Base-by-base conservation (phyloP, 192 early-diverging fungal species). In the Rhizophagus clarus region DNA sequence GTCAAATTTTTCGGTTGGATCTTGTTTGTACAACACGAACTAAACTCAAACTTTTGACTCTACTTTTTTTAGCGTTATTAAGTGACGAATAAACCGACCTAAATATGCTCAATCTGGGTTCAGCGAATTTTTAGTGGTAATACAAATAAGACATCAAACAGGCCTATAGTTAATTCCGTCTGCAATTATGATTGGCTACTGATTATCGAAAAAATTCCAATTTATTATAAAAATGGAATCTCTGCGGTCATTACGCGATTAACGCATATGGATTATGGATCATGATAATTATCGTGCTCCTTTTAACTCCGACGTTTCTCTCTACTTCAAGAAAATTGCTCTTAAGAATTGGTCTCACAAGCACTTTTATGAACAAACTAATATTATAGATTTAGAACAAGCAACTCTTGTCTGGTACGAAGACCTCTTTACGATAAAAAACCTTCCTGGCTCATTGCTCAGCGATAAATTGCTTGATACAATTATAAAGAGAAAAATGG, bases 251-350 rank as follows among this genome's bases (percentile, higher is more conserved):
- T 24, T 11, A 63, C n/a, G n/a, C n/a, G n/a, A n/a, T n/a, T 63
- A 26, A 63, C 24, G n/a, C 62, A 11, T 28, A 28, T n/a, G n/a
- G 28, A 63, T 63, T 63, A 4, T 63, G 62, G n/a, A n/a, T n/a
- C n/a, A n/a, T 63, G 28, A 64, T 20, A 10, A 64, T 1, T 87
- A 83, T 64, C 73, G 31, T n/a, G 49, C 31, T 79, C 70, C 42
- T 72, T 12, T 40, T 6, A 22, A 37, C 8, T 26, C 70, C n/a
- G 15, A n/a, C 70, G 70, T 72, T 6, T 72, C 70, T 8, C 11
- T 7, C 26, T 72, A 72, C 5, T 37, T 72, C 70, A 72, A 72
- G 63, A 66, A 6, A 66, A 4, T 31, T 66, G 7, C 42, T n/a
- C 70, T 72, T 72, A 37, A 7, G 1, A 8, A 8, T 45, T 72